These are phyloP conservation scores for Colletotrichum sp. DNA, from an alignment of 2,329 filamentous ascomycete species.

Conservation along the genomic window DNA sequence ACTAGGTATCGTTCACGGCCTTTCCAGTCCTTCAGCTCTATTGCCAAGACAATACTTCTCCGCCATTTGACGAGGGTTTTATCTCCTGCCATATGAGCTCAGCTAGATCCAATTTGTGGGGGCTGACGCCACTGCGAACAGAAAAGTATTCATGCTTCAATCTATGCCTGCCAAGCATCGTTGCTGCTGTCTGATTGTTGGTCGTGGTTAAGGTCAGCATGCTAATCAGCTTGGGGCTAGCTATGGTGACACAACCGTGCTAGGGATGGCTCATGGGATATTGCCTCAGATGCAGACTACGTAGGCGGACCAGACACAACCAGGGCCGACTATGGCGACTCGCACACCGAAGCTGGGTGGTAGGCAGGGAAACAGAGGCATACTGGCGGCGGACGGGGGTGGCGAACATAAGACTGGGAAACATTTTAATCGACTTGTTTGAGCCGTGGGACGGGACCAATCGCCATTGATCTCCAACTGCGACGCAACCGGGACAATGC, in stretches of 20 bases:
- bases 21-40: neutral
- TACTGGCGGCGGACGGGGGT: too few species aligned
- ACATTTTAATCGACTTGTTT: too few species aligned
- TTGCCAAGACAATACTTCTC: neutral
- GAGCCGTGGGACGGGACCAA: too few species aligned
- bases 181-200: neutral
- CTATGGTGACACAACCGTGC: neutral
- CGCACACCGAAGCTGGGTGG: neutral
- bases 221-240: neutral
- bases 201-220: neutral
- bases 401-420: too few species aligned
- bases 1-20: neutral
- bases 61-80: neutral
- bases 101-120: neutral
- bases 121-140: neutral
- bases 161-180: neutral
- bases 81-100: neutral
- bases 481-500: neutral
- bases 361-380: neutral
- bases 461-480: neutral
- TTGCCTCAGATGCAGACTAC: neutral
- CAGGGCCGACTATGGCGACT: neutral
- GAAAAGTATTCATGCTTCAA: neutral
- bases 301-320: neutral
- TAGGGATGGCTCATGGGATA: neutral